Evolutionary conservation across 2,329 filamentous ascomycete genomes (phyloP), one percentile per base, ranked within the genome.

Genomic region (Triangularia verruculosa): DNA sequence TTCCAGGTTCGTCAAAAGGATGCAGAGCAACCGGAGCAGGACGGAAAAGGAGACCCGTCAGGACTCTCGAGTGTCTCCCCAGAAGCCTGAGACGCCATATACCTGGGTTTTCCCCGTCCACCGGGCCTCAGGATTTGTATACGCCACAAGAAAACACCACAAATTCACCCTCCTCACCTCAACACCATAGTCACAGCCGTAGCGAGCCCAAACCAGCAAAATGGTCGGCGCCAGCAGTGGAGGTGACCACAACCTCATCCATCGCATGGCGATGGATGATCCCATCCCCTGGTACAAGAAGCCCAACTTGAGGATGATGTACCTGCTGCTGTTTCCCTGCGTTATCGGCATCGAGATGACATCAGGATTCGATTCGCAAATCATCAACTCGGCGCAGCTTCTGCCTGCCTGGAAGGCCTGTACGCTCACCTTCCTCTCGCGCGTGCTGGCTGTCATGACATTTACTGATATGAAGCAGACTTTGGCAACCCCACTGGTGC

Each of bases 281-380:
- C 74, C 70, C 55, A 66, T 77, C 52, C 76, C 77, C 56, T 86
- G 83, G 84, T 85, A 82, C 75, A 79, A 79, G 68, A 87, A 87
- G 70, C 79, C 75, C 2, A 85, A 86, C 64, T 76, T 87, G 54
- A 78, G 84, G 32, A 68, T 68, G 13, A 74, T 87, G 61, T 87
- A 87, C 70, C 74, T 86, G 15, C 70, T 83, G 65, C 75, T 87
- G 56, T 83, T 87, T 58, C 83, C 83, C 12, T 83, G 82, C 39
- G 82, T 82, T 70, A 82, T 86, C 72, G 84, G 84, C 43, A 84
- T 87, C 55, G 84, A 87, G 74, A 84, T 85, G 70, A 86, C 84
- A 0, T 85, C 83, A 3, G 84, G 84, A 0, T 87, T 86, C 68
- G 84, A 78, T 68, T 77, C 76, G 11, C 76, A 77, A 67, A 77